Conservation (phyloP, 2,329 filamentous ascomycete species). For the Sporothrix dimorphospora region DNA sequence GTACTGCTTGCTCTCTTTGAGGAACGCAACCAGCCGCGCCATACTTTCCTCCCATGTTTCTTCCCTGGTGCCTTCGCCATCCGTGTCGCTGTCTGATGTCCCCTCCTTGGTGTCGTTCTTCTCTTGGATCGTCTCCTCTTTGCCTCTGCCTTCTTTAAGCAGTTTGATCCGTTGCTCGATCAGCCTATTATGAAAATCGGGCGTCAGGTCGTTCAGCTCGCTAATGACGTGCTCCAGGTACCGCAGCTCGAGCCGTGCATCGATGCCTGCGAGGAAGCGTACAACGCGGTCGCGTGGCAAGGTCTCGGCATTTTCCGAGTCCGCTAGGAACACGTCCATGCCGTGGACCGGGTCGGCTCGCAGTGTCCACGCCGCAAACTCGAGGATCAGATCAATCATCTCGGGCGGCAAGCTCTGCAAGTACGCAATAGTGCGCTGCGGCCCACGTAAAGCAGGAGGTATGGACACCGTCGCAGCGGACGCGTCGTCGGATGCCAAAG, state of each 20-base stretch:
- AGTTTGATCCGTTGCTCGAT: slow-evolving; percentile 71
- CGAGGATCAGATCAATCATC: slow-evolving; percentile 85
- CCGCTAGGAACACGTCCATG: slow-evolving; percentile 91
- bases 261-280: slow-evolving; percentile 70
- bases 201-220: slow-evolving; percentile 81
- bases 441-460: slow-evolving; percentile 67
- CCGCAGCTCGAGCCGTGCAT: slow-evolving; percentile 70
- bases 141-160: slow-evolving; percentile 44
- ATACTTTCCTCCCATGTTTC: slow-evolving; percentile 61
- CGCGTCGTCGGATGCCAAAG: not conserved
- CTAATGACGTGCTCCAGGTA: slow-evolving; percentile 92
- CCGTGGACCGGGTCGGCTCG: slow-evolving; percentile 70
- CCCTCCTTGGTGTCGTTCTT: slow-evolving; percentile 29
- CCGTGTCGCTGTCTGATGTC: slow-evolving; percentile 38
- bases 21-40: slow-evolving; percentile 70
- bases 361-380: slow-evolving; percentile 89
- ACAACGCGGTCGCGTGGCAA: slow-evolving; percentile 78
- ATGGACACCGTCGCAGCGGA: slow-evolving; percentile 34
- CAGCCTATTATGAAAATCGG: slow-evolving; percentile 84
- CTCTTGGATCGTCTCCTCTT: slow-evolving; percentile 26
- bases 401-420: slow-evolving; percentile 86
- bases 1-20: slow-evolving; percentile 78
- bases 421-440: slow-evolving; percentile 82
- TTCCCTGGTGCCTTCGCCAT: not conserved
- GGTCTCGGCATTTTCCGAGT: slow-evolving; percentile 92